Conservation (phyloP, 1,284 basidiomycete genomes). For the Pterula multifida region DNA sequence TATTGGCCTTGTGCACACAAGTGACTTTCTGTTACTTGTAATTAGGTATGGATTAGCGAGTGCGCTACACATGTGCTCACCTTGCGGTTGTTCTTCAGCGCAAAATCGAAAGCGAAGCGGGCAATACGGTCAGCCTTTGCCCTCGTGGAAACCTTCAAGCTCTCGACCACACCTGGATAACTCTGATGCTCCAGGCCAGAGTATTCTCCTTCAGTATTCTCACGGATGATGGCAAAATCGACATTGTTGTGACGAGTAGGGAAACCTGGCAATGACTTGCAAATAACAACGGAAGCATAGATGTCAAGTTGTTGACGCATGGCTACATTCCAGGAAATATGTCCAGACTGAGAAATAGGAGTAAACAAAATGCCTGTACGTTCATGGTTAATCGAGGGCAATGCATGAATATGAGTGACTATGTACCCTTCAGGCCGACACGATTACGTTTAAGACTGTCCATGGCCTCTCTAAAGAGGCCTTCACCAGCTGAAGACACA, state of each 20-base stretch:
- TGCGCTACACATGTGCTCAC: conserved; percentile 24
- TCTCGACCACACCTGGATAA: conserved; percentile 97
- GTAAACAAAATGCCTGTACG: conserved; percentile 91
- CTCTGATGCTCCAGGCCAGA: conserved; percentile 97
- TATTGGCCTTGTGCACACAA: conserved; percentile 99
- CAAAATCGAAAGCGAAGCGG: conserved; percentile 98
- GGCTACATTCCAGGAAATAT: conserved; percentile 99
- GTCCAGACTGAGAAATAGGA: conserved; percentile 90
- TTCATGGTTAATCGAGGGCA: conserved; percentile 5
- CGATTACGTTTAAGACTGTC: conserved; percentile 94
- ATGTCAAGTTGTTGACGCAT: conserved; percentile 99
- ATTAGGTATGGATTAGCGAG: conserved; percentile 3
- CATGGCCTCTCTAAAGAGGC: conserved; percentile 95
- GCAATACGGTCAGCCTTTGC: conserved; percentile 95
- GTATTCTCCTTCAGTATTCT: conserved; percentile 99
- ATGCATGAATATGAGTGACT: background rate
- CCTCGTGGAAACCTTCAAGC: conserved; percentile 93
- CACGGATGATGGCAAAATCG: conserved; percentile 98
- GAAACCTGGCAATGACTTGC: conserved; percentile 97
- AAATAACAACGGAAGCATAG: conserved; percentile 95
- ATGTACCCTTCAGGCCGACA: conserved; percentile 93
- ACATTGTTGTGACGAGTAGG: conserved; percentile 94
- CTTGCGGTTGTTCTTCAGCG: conserved; percentile 97
- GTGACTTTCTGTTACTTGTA: conserved; percentile 77
- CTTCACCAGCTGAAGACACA: conserved; percentile 88